Evolutionary conservation across 176 grass and related monocot species (phyloP), one percentile per base, ranked within the genome.

Genomic region (Oryza brachyantha): DNA sequence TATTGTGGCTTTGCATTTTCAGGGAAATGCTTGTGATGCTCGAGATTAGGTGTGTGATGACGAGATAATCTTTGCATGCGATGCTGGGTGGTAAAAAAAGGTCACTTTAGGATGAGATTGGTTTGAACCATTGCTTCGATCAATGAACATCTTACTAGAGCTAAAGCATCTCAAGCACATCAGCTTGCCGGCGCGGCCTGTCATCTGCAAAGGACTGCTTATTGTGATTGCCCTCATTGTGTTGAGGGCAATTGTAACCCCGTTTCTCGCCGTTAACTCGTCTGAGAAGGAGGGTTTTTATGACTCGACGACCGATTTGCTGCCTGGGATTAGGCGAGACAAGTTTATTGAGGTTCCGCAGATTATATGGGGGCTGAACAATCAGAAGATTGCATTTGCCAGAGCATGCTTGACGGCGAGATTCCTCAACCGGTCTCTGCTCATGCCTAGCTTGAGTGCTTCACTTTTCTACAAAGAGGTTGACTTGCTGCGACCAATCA

Each of bases 281-380:
- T 87, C 91, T 13, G 73, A 81, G 22, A 61, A 90, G 29, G 85
- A 84, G 57, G 74, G 63, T 31, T 95, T 85, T 69, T 87, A 89
- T 35, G 85, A 81, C 29, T 55, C 79, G 27, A 29, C 81, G 59
- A 24, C 82, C 42, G 87, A 86, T 63, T 85, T 89, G 74, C 64
- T 74, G 29, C 74, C 73, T 87, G 65, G 84, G 71, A 74, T 89
- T 46, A 96, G 88, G 57, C 82, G 59, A 86, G 84, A 85, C 29
- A 99, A 91, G 80, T 99, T 95, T 79, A 61, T 99, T 37, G 88
- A 88, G 85, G 88, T 93, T 29, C 96, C 96, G 39, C 96, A 99
- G 83, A 96, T 99, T 83, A 82, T 99, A 86, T 99, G 96, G 96
- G 96, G 96, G 60, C 86, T 99, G 78, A 99, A 99, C 85, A 99